These are phyloP conservation scores for Apiospora kogelbergensis DNA, from an alignment of 2,329 filamentous ascomycete species.

Conservation along the genomic window DNA sequence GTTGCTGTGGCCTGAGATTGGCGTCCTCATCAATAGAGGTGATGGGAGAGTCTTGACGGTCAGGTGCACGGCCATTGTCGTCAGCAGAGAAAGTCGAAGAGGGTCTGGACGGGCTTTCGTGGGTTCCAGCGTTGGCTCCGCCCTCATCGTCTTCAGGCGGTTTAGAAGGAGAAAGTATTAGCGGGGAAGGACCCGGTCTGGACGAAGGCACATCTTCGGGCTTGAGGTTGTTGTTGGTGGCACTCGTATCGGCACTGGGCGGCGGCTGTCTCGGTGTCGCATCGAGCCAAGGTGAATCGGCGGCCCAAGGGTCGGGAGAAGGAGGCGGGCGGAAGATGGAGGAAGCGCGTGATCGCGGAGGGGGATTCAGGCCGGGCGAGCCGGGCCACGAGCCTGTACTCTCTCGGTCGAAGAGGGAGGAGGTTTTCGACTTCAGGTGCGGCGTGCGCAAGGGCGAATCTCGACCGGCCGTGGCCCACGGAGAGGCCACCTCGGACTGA, in stretches of 20 bases:
- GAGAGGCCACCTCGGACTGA: conserved; percentile 18
- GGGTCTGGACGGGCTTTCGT: conserved; percentile 25
- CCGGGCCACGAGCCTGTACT: conserved; percentile 40
- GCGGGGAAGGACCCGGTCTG: neutral
- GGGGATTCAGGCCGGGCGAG: conserved; percentile 33
- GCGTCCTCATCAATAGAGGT: conserved; percentile 45
- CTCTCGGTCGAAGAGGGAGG: conserved; percentile 33
- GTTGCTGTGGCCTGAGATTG: conserved; percentile 22
- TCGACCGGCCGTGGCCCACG: conserved; percentile 33
- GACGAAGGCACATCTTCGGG: neutral
- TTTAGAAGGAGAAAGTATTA: neutral
- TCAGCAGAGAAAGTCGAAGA: conserved; percentile 26
- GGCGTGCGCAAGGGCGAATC: conserved; percentile 28
- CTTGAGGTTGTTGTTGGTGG: conserved; percentile 5
- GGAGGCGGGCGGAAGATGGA: conserved; percentile 32
- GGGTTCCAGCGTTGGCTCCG: neutral
- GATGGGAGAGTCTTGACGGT: conserved; percentile 42
- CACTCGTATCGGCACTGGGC: conserved; percentile 10
- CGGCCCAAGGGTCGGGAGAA: conserved; percentile 44
- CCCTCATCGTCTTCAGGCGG: neutral
- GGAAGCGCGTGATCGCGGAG: conserved; percentile 30
- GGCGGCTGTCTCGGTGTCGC: conserved; percentile 9
- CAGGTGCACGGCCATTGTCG: conserved; percentile 29
- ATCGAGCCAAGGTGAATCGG: conserved; percentile 31
- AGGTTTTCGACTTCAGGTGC: conserved; percentile 28